phyloP scores from a whole-genome alignment of 192 early-diverging fungal species.

The Coemansia sp. region DNA sequence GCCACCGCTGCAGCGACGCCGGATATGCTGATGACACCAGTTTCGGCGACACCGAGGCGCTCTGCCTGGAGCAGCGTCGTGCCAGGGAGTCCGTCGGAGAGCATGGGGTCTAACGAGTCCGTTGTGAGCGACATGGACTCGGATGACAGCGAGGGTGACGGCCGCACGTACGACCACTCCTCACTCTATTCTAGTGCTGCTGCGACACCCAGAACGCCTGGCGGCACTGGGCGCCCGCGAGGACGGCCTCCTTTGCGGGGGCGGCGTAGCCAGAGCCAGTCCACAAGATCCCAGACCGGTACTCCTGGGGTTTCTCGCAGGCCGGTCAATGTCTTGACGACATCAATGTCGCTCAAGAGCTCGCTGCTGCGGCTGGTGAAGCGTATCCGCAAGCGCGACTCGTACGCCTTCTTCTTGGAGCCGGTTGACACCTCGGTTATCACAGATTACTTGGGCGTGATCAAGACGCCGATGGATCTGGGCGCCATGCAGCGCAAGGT shows the following conservation, averaged over 20 bases:
- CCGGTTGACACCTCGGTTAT: conserved; percentile 79
- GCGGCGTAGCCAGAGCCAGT: conserved; percentile 15
- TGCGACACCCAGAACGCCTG: not conserved
- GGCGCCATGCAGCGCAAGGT: conserved; percentile 84
- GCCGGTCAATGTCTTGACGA: conserved; percentile 13
- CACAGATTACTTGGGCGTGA: conserved; percentile 76
- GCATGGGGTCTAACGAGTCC: conserved; percentile 15
- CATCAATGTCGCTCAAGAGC: conserved; percentile 56
- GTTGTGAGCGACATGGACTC: conserved; percentile 25
- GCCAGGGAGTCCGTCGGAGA: conserved; percentile 20
- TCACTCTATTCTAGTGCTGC: not conserved
- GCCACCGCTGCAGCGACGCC: not conserved
- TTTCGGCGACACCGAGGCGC: not conserved
- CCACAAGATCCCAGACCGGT: not conserved
- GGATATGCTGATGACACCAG: conserved; percentile 1
- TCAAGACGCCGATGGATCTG: conserved; percentile 88
- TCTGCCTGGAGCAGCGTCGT: conserved; percentile 1
- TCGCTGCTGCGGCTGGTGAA: conserved; percentile 63
- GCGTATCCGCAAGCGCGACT: conserved; percentile 72
- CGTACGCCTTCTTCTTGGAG: conserved; percentile 82
- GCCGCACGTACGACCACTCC: conserved; percentile 23
- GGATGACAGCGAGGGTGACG: conserved; percentile 34
- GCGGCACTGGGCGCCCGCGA: conserved; percentile 13
- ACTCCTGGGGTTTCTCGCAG: conserved; percentile 1
- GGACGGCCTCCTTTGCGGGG: conserved; percentile 43